Conservation (phyloP, 129 eudicot species). For the Calendula officinalis region DNA sequence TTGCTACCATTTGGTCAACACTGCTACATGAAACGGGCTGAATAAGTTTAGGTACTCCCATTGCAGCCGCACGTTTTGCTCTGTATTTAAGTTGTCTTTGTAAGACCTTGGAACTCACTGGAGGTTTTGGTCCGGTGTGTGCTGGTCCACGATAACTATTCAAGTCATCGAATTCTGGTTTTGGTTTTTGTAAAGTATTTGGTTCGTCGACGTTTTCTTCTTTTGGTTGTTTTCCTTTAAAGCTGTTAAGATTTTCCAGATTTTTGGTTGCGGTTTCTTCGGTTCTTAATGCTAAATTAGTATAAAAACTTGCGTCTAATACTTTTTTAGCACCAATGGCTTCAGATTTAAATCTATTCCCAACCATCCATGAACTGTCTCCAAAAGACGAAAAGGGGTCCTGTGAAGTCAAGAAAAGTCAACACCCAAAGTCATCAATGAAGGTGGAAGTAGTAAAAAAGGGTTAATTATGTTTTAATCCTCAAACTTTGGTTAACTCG, state of each 20-base stretch:
- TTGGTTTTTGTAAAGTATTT: conserved; percentile 49
- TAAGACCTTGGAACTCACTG: conserved; percentile 27
- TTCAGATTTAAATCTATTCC: conserved; percentile 20
- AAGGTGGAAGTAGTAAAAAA: background rate
- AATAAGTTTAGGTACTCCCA: conserved; percentile 34
- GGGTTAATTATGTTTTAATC: background rate
- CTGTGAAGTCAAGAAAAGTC: conserved; percentile 37
- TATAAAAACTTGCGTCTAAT: conserved; percentile 29
- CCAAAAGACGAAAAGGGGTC: conserved; percentile 29
- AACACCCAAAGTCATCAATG: background rate
- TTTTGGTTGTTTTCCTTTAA: conserved; percentile 59
- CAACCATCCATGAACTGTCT: conserved; percentile 27
- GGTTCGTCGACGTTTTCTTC: conserved; percentile 49
- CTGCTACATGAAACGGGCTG: conserved; percentile 55
- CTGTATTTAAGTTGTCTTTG: conserved; percentile 37
- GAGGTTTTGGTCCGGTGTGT: conserved; percentile 39
- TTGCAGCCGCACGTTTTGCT: conserved; percentile 28
- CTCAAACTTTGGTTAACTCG: background rate
- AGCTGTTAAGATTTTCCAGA: conserved; percentile 32
- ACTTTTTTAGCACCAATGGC: conserved; percentile 32
- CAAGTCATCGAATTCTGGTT: conserved; percentile 57
- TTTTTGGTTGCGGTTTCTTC: conserved; percentile 43
- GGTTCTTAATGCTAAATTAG: conserved; percentile 39
- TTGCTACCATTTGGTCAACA: conserved; percentile 52
- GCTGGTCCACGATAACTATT: conserved; percentile 32